phyloP scores from a whole-genome alignment of 192 early-diverging fungal genomes.

The Umbelopsis ramanniana region DNA sequence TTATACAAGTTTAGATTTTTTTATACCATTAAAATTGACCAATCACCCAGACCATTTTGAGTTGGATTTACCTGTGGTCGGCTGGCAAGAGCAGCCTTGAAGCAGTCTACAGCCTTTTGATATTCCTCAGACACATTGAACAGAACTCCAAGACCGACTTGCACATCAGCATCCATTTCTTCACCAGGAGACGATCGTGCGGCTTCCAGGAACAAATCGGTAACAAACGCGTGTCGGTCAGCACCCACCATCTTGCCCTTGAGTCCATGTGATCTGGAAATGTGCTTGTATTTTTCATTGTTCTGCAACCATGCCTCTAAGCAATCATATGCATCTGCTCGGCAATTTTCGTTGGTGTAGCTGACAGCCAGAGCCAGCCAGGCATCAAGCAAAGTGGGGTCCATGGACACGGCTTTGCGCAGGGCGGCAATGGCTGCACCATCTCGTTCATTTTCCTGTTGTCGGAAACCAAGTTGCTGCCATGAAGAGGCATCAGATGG shows the following conservation, averaged over 20 bases:
- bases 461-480: conserved; percentile 84
- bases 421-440: conserved; percentile 88
- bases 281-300: conserved; percentile 67
- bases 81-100: conserved; percentile 84
- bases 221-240: conserved; percentile 73
- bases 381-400: conserved; percentile 77
- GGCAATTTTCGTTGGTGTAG: conserved; percentile 91
- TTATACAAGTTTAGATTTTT: neutral
- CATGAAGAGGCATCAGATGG: conserved; percentile 81
- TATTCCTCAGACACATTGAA: conserved; percentile 95
- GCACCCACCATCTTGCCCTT: conserved; percentile 43
- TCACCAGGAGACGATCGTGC: conserved; percentile 64
- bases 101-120: conserved; percentile 97
- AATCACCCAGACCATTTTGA: no score
- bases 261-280: conserved; percentile 36
- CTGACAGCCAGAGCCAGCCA: conserved; percentile 89
- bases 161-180: conserved; percentile 88
- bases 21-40: no score
- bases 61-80: conserved; percentile 83
- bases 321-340: conserved; percentile 86
- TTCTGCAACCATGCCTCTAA: conserved; percentile 87
- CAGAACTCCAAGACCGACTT: conserved; percentile 91
- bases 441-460: conserved; percentile 98
- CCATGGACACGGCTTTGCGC: conserved; percentile 72
- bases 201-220: conserved; percentile 79